Percentiles rank a stretch among this genome's conserved stretches.
These are phyloP conservation scores for Inga laurina DNA, from an alignment of 306 rosid species.

Conservation along the genomic window DNA sequence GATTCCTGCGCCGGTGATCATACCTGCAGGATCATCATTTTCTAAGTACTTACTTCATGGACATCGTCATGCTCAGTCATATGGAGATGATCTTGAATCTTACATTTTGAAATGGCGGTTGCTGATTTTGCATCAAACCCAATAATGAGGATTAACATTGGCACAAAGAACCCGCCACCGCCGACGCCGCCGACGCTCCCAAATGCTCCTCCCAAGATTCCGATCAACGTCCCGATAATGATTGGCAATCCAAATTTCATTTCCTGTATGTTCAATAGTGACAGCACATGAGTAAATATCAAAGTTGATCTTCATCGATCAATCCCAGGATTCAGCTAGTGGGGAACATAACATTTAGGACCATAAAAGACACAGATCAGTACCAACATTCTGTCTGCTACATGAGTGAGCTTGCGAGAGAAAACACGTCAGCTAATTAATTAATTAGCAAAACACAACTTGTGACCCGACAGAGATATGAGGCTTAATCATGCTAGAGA, in stretches of 20 bases:
- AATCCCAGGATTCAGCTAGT: background rate
- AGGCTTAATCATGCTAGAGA: background rate
- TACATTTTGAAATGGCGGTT: conserved; percentile 87
- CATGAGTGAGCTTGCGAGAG: background rate
- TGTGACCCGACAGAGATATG: no score
- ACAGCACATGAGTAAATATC: background rate
- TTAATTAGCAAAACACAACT: no score
- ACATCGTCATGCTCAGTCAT: background rate
- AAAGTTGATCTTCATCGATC: background rate
- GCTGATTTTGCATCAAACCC: conserved; percentile 93
- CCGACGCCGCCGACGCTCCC: conserved; percentile 98
- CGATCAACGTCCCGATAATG: conserved; percentile 61
- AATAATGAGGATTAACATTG: conserved; percentile 73
- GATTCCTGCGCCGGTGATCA: conserved; percentile 65
- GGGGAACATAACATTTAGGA: background rate
- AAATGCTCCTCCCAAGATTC: conserved; percentile 77
- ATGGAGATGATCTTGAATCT: conserved; percentile 16
- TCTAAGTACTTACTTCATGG: background rate
- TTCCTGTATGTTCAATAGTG: conserved; percentile 45
- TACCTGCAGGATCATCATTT: conserved; percentile 42
- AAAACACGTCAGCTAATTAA: background rate
- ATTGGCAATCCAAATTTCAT: conserved; percentile 74
- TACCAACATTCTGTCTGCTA: background rate
- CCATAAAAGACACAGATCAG: background rate
- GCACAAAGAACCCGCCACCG: conserved; percentile 95